These are phyloP conservation scores for Mycosarcoma mackinlayi DNA, from an alignment of 1,284 basidiomycete species.

Conservation along the genomic window DNA sequence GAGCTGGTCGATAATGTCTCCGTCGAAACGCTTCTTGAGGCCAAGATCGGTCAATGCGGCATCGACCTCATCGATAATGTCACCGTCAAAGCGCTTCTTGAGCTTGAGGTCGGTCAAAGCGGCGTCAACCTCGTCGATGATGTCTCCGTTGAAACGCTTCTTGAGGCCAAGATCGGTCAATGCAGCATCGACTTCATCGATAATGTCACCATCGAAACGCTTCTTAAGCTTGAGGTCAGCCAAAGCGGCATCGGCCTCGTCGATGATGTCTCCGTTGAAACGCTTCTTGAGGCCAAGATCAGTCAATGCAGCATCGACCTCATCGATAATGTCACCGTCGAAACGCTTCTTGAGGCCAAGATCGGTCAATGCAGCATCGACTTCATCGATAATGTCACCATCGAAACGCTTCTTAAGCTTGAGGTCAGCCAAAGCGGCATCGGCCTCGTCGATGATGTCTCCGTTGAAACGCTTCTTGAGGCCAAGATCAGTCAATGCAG, in stretches of 20 bases:
- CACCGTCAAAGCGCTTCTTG: not conserved
- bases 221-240: not conserved
- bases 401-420: not conserved
- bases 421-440: not conserved
- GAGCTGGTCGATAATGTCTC: too few species aligned
- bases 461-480: not conserved
- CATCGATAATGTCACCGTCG: not conserved
- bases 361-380: not conserved
- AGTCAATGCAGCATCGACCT: not conserved
- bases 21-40: conserved; percentile 4
- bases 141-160: not conserved
- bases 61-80: conserved; percentile 10
- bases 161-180: not conserved
- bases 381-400: conserved; percentile 7
- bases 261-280: not conserved
- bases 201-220: not conserved
- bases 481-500: not conserved
- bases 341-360: not conserved
- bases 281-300: conserved; percentile 2
- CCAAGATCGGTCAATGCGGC: conserved; percentile 1
- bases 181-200: not conserved
- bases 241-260: not conserved
- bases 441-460: conserved; percentile 6
- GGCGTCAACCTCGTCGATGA: conserved; percentile 10
- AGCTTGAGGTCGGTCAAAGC: conserved; percentile 6